Evolutionary conservation across 768 basidiomycete genomes (phyloP), one percentile per base, ranked within the genome.

Genomic region (Pleurotus salmoneostramineus): DNA sequence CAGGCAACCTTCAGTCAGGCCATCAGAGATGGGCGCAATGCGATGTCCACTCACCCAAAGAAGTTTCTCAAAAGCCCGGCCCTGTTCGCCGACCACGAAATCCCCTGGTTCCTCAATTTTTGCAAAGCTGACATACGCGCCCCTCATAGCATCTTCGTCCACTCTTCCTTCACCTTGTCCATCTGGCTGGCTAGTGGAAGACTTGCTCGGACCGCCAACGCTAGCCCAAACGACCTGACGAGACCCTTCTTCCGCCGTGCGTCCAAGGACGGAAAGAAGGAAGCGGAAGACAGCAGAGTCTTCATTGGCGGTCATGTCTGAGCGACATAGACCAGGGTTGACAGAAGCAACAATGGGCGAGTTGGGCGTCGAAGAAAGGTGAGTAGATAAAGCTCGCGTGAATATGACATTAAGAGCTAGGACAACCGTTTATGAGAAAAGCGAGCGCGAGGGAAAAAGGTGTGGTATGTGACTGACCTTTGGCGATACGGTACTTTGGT

Each of bases 321-420:
- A 77, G n/a, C 63, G 49, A 61, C 77, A 77, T 61, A 69, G 73
- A 2, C 78, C 79, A 10, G 80, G 80, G 55, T 75, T 73, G 37
- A 75, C 67, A 36, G 69, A 50, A 56, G 71, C 69, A 54, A 73
- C 69, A 42, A 76, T 72, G 17, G 47, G 61, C 58, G 50, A 58
- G 47, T 35, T 11, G 15, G 50, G 60, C 31, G 2, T n/a, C 6
- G 8, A 15, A 15, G 64, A 42, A n/a, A 79, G 64, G 17, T 64
- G 68, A 7, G 63, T 67, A 8, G 65, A 65, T 0, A 82, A 64
- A 2, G 71, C 71, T 10, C 73, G 77, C 34, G 63, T 66, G 60
- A 80, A 78, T 37, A 77, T 62, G 4, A 78, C 48, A 48, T 75
- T 72, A 40, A 80, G 66, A 12, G 79, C 78, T 81, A 34, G 2